Percentiles rank a stretch among this genome's conserved stretches.
Conservation (phyloP, 2,329 filamentous ascomycete species). For the Nothopassalora personata region DNA sequence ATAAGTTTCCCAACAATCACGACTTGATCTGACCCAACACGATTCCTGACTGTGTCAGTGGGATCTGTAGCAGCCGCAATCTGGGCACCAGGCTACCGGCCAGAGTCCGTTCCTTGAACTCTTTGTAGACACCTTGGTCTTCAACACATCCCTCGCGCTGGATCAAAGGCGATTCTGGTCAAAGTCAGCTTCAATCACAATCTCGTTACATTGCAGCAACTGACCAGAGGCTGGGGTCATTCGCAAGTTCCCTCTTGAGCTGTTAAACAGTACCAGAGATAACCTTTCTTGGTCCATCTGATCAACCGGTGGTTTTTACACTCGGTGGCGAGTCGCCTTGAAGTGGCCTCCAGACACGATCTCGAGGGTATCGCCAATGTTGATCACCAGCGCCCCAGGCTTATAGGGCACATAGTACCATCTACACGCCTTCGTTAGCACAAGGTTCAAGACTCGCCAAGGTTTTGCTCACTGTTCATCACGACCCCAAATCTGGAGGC, state of each 20-base stretch:
- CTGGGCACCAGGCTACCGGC: slow-evolving; percentile 42
- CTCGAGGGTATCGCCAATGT: slow-evolving; percentile 34
- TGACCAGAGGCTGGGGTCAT: slow-evolving; percentile 37
- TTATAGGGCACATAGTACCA: slow-evolving; percentile 38
- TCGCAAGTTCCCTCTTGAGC: slow-evolving; percentile 41
- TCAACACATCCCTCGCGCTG: slow-evolving; percentile 42
- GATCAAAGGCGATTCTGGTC: slow-evolving; percentile 34
- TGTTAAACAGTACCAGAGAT: slow-evolving; percentile 37
- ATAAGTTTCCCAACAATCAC: slow-evolving; percentile 43
- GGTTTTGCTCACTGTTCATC: slow-evolving; percentile 24
- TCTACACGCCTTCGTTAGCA: background rate
- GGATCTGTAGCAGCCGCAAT: slow-evolving; percentile 35
- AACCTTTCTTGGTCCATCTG: slow-evolving; percentile 39
- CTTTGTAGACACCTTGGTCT: slow-evolving; percentile 43
- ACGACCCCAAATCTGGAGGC: slow-evolving; percentile 19
- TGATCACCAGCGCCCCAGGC: slow-evolving; percentile 35
- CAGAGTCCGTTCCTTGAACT: slow-evolving; percentile 42
- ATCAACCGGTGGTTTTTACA: slow-evolving; percentile 43
- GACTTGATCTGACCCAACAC: slow-evolving; percentile 41
- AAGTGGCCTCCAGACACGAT: slow-evolving; percentile 37
- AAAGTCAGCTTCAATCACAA: background rate
- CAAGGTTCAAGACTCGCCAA: background rate
- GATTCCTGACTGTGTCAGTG: slow-evolving; percentile 39
- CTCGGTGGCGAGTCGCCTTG: slow-evolving; percentile 45
- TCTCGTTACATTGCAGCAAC: background rate